Evolutionary conservation across 2,329 filamentous ascomycete genomes (phyloP).

Genomic region (Phialocephala subalpina): DNA sequence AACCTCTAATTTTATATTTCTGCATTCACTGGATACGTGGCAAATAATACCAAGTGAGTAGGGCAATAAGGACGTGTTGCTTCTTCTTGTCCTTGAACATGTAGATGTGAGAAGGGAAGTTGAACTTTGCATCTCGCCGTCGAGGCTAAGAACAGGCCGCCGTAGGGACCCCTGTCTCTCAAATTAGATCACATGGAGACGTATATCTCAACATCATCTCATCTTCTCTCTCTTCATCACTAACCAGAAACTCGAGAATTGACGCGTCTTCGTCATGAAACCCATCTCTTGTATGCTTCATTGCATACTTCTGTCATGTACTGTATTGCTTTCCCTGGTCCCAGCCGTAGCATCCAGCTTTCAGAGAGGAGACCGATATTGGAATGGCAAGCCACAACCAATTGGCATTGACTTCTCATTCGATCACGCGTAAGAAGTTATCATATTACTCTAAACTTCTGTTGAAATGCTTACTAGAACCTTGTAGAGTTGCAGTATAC

Average conservation of each 20-base stretch:
- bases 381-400: slow-evolving; percentile 26
- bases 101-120: too few species aligned
- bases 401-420: slow-evolving; percentile 29
- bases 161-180: too few species aligned
- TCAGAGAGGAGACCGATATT: slow-evolving; percentile 21
- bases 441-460: background rate
- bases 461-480: background rate
- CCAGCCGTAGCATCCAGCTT: slow-evolving; percentile 42
- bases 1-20: too few species aligned
- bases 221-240: background rate
- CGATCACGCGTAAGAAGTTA: slow-evolving; percentile 12
- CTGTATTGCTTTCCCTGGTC: background rate
- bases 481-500: slow-evolving; percentile 25
- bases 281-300: background rate
- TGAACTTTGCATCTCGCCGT: too few species aligned
- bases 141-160: too few species aligned
- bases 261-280: slow-evolving; percentile 1
- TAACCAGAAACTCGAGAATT: background rate
- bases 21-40: too few species aligned
- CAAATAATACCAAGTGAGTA: too few species aligned
- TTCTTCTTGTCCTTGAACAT: too few species aligned
- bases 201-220: background rate
- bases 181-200: background rate
- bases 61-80: too few species aligned
- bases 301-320: background rate